Evolutionary conservation across 2,329 filamentous ascomycete genomes (phyloP).

Genomic region (Pseudofabraea citricarpa): DNA sequence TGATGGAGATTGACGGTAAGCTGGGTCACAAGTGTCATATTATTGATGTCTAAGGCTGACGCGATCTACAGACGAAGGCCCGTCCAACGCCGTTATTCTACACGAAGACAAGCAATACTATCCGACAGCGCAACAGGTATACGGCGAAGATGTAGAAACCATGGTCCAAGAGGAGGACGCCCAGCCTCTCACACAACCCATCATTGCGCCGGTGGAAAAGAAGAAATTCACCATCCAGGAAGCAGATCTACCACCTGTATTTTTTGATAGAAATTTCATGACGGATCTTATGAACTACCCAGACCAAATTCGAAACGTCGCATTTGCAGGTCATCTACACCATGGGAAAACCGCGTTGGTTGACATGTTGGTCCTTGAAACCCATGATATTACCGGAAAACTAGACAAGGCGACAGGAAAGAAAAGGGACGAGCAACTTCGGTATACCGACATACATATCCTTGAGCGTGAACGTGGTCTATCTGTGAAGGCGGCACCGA

Average conservation of each 20-base stretch:
- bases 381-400: conserved; percentile 77
- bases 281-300: conserved; percentile 94
- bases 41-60: conserved; percentile 19
- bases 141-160: conserved; percentile 90
- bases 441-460: conserved; percentile 90
- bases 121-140: conserved; percentile 93
- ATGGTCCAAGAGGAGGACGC: conserved; percentile 96
- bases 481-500: conserved; percentile 88
- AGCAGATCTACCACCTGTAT: conserved; percentile 80
- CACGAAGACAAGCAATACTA: conserved; percentile 99
- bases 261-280: conserved; percentile 88
- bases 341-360: conserved; percentile 98
- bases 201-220: conserved; percentile 86
- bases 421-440: conserved; percentile 80
- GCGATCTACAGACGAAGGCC: conserved; percentile 59
- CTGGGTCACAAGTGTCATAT: conserved; percentile 4
- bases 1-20: conserved; percentile 88
- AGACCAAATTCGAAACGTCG: conserved; percentile 89
- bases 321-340: conserved; percentile 86
- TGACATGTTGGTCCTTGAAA: conserved; percentile 97
- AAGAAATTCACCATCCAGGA: conserved; percentile 97
- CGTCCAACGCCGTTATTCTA: conserved; percentile 93
- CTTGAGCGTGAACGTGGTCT: conserved; percentile 85
- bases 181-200: conserved; percentile 85
- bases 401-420: conserved; percentile 77